phyloP scores from a whole-genome alignment of 2,329 filamentous ascomycete genomes.

The Microcyclosporella mali region DNA sequence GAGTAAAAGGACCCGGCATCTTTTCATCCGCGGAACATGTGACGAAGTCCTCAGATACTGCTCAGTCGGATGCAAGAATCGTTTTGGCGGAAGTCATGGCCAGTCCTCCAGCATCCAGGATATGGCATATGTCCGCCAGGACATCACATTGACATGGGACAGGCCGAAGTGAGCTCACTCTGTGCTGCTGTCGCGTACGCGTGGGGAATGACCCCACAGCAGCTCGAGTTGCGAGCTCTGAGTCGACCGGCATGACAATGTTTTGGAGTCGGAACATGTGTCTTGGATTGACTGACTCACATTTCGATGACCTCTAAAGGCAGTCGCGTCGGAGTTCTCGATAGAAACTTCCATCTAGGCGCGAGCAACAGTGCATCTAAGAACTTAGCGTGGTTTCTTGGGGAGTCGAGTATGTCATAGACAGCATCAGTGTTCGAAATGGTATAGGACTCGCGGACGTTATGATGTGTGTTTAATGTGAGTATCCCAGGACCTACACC shows the following conservation, averaged over 20 bases:
- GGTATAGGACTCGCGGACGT: neutral
- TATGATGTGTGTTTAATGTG: conserved; percentile 10
- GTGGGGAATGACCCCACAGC: conserved; percentile 7
- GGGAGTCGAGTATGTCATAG: conserved; percentile 10
- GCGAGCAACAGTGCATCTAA: conserved; percentile 4
- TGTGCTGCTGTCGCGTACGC: conserved; percentile 11
- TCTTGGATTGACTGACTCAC: conserved; percentile 12
- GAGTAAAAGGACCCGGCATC: conserved; percentile 9
- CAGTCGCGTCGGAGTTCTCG: conserved; percentile 9
- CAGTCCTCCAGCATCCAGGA: conserved; percentile 1
- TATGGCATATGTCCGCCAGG: conserved; percentile 4
- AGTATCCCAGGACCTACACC: no score
- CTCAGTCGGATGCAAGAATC: conserved; percentile 15
- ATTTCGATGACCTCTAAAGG: conserved; percentile 7
- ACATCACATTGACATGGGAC: conserved; percentile 8
- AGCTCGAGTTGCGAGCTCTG: conserved; percentile 5
- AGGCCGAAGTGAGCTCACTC: conserved; percentile 12
- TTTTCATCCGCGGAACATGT: conserved; percentile 13
- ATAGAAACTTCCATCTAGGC: conserved; percentile 8
- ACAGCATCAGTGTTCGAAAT: conserved; percentile 9
- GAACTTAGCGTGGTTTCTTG: conserved; percentile 16
- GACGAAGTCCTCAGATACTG: conserved; percentile 10
- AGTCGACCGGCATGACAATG: conserved; percentile 4
- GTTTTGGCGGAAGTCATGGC: conserved; percentile 15
- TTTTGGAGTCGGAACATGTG: conserved; percentile 12